Percentiles rank a stretch among this genome's conserved stretches.
These are phyloP conservation scores for Litchi chinensis DNA, from an alignment of 345 rosid species.

Conservation along the genomic window DNA sequence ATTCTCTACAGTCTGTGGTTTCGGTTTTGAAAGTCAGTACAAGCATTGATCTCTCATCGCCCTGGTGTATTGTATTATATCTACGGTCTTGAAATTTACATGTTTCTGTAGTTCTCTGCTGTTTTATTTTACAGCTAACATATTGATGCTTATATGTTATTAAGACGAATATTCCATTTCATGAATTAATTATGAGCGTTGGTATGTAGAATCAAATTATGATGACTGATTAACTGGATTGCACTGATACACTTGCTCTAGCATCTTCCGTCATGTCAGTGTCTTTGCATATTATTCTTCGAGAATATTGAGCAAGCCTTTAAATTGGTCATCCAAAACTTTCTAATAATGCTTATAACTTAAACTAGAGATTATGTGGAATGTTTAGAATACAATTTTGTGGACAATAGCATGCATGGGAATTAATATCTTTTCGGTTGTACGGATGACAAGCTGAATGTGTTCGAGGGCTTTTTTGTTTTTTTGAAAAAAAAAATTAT, in stretches of 20 bases:
- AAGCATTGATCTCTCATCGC: not conserved
- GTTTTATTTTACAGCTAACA: not conserved
- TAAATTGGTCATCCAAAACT: not conserved
- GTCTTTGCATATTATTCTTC: not conserved
- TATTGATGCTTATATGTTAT: not conserved
- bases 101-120: not conserved
- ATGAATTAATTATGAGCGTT: not conserved
- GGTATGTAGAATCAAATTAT: not conserved
- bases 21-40: not conserved
- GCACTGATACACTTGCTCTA: not conserved
- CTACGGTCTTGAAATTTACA: not conserved
- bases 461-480: not conserved
- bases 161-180: not conserved
- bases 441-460: not conserved
- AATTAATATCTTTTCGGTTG: too few relatives aligned
- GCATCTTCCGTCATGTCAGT: conserved; percentile 3
- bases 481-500: too few relatives aligned
- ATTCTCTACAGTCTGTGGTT: not conserved
- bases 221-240: not conserved
- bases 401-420: not conserved
- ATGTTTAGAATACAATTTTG: not conserved
- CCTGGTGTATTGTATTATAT: not conserved
- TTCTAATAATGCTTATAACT: not conserved
- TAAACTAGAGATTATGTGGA: not conserved
- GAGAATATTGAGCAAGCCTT: not conserved